phyloP scores from a whole-genome alignment of 768 basidiomycete genomes.

The Phaeotremella skinneri region DNA sequence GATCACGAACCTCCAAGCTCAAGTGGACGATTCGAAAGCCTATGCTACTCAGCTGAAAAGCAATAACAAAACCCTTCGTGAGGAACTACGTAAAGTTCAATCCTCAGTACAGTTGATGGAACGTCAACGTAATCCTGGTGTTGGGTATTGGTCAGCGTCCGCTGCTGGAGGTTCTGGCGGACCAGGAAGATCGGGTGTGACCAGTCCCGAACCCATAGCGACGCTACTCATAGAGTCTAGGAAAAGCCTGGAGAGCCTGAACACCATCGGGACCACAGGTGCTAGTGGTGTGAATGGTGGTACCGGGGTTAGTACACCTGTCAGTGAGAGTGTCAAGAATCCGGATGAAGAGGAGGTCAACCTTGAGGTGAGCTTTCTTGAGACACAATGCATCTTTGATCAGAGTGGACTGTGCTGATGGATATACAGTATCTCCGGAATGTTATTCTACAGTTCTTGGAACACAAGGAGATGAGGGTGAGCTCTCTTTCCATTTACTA shows the following conservation, averaged over 20 bases:
- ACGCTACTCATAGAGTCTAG: constrained; percentile 21
- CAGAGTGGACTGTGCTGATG: background rate
- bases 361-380: constrained; percentile 59
- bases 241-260: constrained; percentile 27
- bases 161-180: constrained; percentile 16
- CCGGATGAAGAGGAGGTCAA: constrained; percentile 87
- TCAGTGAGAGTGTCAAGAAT: constrained; percentile 6
- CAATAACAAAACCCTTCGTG: constrained; percentile 85
- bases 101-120: constrained; percentile 86
- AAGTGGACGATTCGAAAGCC: constrained; percentile 68
- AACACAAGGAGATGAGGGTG: constrained; percentile 98
- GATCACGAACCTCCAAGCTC: constrained; percentile 59
- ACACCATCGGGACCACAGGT: constrained; percentile 1
- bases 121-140: constrained; percentile 84
- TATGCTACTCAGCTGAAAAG: constrained; percentile 68
- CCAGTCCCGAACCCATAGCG: constrained; percentile 20
- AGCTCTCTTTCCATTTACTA: constrained; percentile 41
- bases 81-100: constrained; percentile 93
- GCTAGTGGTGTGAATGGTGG: constrained; percentile 1
- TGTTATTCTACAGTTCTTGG: constrained; percentile 93
- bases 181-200: constrained; percentile 10
- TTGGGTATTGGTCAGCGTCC: constrained; percentile 74
- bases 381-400: background rate
- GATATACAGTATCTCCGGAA: constrained; percentile 73
- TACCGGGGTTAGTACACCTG: background rate